phyloP scores from a whole-genome alignment of 441 rosid species.

The Adansonia madagascariensis region DNA sequence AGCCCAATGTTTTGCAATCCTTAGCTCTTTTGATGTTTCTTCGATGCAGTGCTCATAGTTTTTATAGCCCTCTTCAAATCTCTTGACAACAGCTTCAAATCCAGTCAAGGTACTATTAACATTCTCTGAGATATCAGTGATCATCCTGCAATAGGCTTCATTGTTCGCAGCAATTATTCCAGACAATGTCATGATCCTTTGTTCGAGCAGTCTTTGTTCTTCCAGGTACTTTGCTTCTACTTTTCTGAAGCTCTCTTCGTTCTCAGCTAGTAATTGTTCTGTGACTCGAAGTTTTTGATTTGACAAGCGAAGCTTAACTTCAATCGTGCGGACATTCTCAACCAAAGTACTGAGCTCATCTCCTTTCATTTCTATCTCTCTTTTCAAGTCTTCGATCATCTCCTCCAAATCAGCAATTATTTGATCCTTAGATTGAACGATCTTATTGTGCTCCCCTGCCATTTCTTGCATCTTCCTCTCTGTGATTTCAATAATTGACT shows the following conservation, averaged over 20 bases:
- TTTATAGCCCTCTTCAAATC: constrained; percentile 42
- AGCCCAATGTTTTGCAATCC: constrained; percentile 46
- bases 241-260: constrained; percentile 63
- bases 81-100: constrained; percentile 46
- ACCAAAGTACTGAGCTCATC: constrained; percentile 64
- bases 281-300: constrained; percentile 96
- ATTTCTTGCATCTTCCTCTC: constrained; percentile 68
- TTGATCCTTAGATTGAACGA: constrained; percentile 45
- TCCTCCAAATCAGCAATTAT: constrained; percentile 55
- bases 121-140: constrained; percentile 46
- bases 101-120: constrained; percentile 40
- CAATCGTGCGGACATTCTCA: constrained; percentile 64
- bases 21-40: constrained; percentile 47
- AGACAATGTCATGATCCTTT: constrained; percentile 44
- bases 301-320: constrained; percentile 84
- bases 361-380: constrained; percentile 74
- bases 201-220: constrained; percentile 63
- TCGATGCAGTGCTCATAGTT: constrained; percentile 43
- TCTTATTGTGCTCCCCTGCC: constrained; percentile 42
- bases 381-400: constrained; percentile 61
- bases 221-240: constrained; percentile 65
- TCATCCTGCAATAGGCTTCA: constrained; percentile 52
- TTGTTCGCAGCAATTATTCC: constrained; percentile 43
- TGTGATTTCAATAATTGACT: constrained; percentile 46
- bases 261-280: constrained; percentile 77